Percentiles rank a stretch among this genome's conserved stretches.
phyloP scores from a whole-genome alignment of 75 land plant species.

The Cupressus sempervirens region DNA sequence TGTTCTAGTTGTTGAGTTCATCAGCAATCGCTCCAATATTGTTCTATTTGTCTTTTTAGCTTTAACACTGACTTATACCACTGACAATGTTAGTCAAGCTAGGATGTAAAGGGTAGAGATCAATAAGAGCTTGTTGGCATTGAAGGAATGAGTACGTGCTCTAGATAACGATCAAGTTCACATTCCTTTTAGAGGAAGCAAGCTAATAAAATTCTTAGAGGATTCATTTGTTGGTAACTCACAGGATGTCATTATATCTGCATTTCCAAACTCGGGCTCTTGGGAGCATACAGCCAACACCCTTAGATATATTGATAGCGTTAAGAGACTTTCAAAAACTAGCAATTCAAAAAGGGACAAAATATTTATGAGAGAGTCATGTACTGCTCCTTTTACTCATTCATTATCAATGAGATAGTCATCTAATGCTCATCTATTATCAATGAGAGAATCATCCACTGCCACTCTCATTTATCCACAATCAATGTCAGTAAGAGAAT shows the following conservation, averaged over 20 bases:
- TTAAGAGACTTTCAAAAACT: conserved; percentile 95
- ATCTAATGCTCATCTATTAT: conserved; percentile 20
- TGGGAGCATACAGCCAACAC: conserved; percentile 98
- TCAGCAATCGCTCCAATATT: no score
- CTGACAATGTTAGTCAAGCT: no score
- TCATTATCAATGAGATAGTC: conserved; percentile 43
- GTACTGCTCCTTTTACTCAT: conserved; percentile 26
- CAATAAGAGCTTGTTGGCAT: conserved; percentile 91
- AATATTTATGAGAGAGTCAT: conserved; percentile 31
- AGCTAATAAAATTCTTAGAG: conserved; percentile 88
- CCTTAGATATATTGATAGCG: conserved; percentile 98
- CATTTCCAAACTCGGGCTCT: conserved; percentile 88
- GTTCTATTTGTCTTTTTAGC: no score
- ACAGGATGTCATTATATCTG: conserved; percentile 95
- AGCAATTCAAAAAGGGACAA: conserved; percentile 65
- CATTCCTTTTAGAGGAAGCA: conserved; percentile 98
- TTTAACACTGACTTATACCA: no score
- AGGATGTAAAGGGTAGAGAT: conserved; percentile 99
- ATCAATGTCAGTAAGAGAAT: conserved; percentile 20
- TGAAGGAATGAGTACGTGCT: conserved; percentile 97
- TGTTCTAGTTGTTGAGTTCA: no score
- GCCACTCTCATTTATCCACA: conserved; percentile 16
- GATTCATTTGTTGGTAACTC: conserved; percentile 97
- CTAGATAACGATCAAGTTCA: conserved; percentile 97
- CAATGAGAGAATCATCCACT: conserved; percentile 40